These are phyloP conservation scores for Cucumis hystrix DNA, from an alignment of 306 rosid genomes.

Conservation along the genomic window DNA sequence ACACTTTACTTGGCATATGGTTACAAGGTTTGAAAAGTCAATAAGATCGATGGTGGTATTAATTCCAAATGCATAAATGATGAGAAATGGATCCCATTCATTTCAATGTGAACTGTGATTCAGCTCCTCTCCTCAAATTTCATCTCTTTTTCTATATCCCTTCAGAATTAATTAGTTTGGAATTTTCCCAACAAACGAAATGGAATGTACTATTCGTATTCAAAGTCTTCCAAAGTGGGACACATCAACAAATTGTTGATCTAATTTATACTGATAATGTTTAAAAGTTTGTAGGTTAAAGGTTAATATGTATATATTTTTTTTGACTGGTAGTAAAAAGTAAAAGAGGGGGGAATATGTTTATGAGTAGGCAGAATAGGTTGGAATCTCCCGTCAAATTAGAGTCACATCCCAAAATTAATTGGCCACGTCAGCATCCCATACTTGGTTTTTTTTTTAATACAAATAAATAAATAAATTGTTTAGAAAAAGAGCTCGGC, in stretches of 20 bases:
- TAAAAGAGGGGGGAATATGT: not conserved
- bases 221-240: not conserved
- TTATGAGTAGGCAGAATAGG: not conserved
- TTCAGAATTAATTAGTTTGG: not conserved
- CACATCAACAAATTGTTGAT: not conserved
- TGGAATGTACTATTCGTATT: not conserved
- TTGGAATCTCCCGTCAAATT: not conserved
- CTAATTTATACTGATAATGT: not conserved
- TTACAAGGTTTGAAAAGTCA: not conserved
- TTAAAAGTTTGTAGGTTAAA: not conserved
- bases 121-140: not conserved
- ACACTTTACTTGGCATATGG: not conserved
- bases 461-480: not conserved
- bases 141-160: not conserved
- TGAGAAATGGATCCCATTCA: not conserved
- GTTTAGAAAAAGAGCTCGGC: not conserved
- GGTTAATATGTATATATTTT: not conserved
- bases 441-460: not conserved
- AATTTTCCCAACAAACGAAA: not conserved
- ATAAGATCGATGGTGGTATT: not conserved
- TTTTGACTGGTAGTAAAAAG: not conserved
- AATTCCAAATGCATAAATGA: not conserved
- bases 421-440: not conserved
- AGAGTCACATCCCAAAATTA: constrained; percentile 6
- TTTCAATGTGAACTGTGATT: not conserved